phyloP scores from a whole-genome alignment of 371 early-diverging fungal genomes.

The Circinella minor region DNA sequence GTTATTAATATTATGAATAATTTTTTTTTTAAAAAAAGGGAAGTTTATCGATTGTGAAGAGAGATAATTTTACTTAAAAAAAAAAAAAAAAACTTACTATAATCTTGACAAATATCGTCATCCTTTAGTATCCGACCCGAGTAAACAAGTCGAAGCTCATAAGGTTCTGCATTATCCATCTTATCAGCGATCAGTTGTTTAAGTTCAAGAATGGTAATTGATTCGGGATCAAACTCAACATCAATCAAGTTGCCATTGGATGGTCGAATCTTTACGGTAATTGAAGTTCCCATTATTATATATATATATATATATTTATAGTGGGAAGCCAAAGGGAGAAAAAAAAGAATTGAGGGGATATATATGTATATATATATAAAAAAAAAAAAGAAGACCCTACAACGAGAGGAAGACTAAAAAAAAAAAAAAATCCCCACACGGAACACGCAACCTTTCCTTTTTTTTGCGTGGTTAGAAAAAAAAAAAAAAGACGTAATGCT shows the following conservation, averaged over 20 bases:
- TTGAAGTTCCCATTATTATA: constrained; percentile 24
- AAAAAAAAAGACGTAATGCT: no score
- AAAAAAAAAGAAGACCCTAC: no score
- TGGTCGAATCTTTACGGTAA: constrained; percentile 45
- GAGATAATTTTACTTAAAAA: no score
- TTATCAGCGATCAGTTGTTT: constrained; percentile 62
- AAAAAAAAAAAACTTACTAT: constrained; percentile 49
- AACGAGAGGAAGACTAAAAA: no score
- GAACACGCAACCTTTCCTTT: no score
- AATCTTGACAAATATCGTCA: constrained; percentile 60
- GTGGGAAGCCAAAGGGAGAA: background rate
- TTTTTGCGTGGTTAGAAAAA: no score
- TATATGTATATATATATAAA: no score
- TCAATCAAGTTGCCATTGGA: constrained; percentile 47
- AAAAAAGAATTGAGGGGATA: background rate
- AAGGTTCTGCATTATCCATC: constrained; percentile 49
- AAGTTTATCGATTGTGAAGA: no score
- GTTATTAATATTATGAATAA: no score
- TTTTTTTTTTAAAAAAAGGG: no score
- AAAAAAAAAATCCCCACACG: no score
- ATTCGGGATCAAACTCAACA: constrained; percentile 36
- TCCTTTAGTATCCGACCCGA: constrained; percentile 77
- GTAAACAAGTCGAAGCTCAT: constrained; percentile 71
- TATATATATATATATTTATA: background rate
- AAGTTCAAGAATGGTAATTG: constrained; percentile 58